These are phyloP conservation scores for Apiospora aurea DNA, from an alignment of 2,329 filamentous ascomycete species.

Conservation along the genomic window DNA sequence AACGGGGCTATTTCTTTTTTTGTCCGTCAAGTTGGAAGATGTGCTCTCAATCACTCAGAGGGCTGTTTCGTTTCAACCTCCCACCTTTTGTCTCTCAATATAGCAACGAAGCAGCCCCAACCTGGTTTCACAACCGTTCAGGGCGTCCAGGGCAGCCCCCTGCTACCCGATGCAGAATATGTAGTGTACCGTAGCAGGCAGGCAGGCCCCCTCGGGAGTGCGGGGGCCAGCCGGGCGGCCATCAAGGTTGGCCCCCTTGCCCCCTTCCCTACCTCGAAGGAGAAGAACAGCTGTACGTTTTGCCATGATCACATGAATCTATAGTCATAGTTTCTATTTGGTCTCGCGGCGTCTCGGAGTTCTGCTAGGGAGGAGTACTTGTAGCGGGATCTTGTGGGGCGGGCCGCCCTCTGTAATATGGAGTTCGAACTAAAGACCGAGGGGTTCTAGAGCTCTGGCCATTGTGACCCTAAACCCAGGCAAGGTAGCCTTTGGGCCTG, in stretches of 20 bases:
- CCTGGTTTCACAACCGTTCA: constrained; percentile 10
- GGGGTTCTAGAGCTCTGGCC: constrained; percentile 14
- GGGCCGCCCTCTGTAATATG: background rate
- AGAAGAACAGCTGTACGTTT: background rate
- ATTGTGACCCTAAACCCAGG: background rate
- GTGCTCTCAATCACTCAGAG: background rate
- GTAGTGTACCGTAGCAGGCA: background rate
- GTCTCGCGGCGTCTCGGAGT: background rate
- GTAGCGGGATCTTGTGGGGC: constrained; percentile 15
- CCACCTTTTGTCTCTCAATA: background rate
- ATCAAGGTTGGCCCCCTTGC: background rate
- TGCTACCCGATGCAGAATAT: constrained; percentile 2
- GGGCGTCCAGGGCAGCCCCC: background rate
- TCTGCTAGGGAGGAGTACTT: background rate
- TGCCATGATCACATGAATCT: constrained; percentile 14
- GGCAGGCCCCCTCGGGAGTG: background rate
- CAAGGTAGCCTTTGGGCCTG: background rate
- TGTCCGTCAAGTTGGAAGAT: background rate
- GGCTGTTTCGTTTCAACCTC: constrained; percentile 4
- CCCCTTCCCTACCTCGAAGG: background rate
- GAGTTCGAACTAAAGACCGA: background rate
- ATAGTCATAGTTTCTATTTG: background rate
- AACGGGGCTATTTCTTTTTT: background rate
- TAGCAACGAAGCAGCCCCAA: background rate
- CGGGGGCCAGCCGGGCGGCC: constrained; percentile 7